Percentiles rank a stretch among this genome's conserved stretches.
Evolutionary conservation across 306 rosid species (phyloP).

Genomic region (Morella rubra): DNA sequence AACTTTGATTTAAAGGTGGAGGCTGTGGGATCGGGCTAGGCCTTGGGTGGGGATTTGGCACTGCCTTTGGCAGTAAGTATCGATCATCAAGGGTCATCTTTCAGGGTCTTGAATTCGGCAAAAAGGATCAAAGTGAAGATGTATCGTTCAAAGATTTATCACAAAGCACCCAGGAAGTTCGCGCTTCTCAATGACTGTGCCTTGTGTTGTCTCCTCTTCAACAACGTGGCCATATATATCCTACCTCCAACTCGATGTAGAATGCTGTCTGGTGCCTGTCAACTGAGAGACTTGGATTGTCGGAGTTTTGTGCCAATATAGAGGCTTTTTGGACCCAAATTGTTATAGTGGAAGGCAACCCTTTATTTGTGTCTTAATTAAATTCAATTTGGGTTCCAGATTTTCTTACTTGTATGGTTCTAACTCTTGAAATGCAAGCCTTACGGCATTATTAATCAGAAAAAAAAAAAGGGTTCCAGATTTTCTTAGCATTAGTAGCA

Average conservation of each 20-base stretch:
- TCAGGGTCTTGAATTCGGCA: conserved; percentile 67
- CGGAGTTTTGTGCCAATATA: background rate
- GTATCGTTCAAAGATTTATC: conserved; percentile 23
- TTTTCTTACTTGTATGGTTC: background rate
- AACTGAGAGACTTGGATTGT: background rate
- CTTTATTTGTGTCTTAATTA: too few relatives aligned
- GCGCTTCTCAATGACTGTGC: conserved; percentile 32
- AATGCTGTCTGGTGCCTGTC: background rate
- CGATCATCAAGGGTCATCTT: conserved; percentile 63
- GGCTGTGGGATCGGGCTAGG: conserved; percentile 98
- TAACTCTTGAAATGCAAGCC: too few relatives aligned
- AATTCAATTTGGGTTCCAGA: background rate
- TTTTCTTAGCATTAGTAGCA: too few relatives aligned
- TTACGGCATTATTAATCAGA: too few relatives aligned
- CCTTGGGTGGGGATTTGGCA: conserved; percentile 98
- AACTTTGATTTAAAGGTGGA: conserved; percentile 64
- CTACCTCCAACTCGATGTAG: conserved; percentile 1
- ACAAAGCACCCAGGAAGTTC: conserved; percentile 37
- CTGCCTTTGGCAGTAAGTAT: conserved; percentile 86
- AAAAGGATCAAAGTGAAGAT: conserved; percentile 37
- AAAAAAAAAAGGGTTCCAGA: too few relatives aligned
- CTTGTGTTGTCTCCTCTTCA: background rate
- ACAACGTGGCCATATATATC: background rate
- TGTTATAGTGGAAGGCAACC: background rate
- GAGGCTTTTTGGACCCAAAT: background rate